Conservation (phyloP, 2,329 filamentous ascomycete species). For the Calonectria henricotiae region DNA sequence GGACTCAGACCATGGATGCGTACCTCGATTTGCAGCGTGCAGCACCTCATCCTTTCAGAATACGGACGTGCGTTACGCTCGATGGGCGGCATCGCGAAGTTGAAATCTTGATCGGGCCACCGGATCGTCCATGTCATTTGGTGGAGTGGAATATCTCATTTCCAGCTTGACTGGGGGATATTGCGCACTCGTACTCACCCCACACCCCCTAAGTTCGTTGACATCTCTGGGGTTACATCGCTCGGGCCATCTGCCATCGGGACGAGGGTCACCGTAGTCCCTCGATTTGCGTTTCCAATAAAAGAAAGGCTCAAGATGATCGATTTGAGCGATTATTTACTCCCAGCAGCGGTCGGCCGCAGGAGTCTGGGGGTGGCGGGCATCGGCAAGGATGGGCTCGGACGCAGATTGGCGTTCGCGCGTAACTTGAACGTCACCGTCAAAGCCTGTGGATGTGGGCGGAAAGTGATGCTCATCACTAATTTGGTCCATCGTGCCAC, state of each 20-base stretch:
- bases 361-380: conserved; percentile 20
- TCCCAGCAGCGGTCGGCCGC: not conserved
- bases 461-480: conserved; percentile 29
- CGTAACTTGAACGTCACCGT: conserved; percentile 37
- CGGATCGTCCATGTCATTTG: conserved; percentile 25
- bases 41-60: not conserved
- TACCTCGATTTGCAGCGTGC: not conserved
- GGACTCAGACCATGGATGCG: conserved; percentile 16
- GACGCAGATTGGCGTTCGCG: conserved; percentile 26
- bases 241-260: conserved; percentile 25
- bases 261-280: conserved; percentile 24
- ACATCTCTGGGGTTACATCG: conserved; percentile 38
- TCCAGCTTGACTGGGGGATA: conserved; percentile 24
- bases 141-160: conserved; percentile 34
- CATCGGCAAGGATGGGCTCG: conserved; percentile 21
- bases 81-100: conserved; percentile 10
- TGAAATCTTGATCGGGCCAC: conserved; percentile 16
- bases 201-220: conserved; percentile 26
- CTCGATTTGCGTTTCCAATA: conserved; percentile 32
- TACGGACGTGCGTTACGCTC: not conserved
- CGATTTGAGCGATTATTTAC: conserved; percentile 33
- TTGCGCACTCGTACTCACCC: conserved; percentile 22
- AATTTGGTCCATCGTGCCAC: conserved; percentile 14
- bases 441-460: conserved; percentile 44
- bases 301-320: conserved; percentile 27